Conservation (phyloP, 2,329 filamentous ascomycete genomes). For the Lachnellula hyalina region DNA sequence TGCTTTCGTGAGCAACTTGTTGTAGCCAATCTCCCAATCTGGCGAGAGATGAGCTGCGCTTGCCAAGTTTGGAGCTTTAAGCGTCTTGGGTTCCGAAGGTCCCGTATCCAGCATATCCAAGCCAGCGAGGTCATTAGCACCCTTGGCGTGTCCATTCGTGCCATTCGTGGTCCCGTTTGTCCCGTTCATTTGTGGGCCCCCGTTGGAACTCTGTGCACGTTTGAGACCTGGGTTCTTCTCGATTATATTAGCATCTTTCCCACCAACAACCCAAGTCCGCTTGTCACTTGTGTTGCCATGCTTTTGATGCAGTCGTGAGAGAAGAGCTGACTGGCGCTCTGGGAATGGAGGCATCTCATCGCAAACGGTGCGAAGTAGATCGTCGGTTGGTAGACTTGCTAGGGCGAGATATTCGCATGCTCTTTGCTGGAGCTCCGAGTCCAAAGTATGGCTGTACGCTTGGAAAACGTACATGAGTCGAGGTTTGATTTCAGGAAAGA, state of each 20-base stretch:
- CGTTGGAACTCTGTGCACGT: slow-evolving; percentile 70
- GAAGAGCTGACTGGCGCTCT: slow-evolving; percentile 82
- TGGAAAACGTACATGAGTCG: slow-evolving; percentile 88
- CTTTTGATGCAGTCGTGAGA: slow-evolving; percentile 92
- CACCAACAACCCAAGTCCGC: slow-evolving; percentile 95
- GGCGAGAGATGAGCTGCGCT: slow-evolving; percentile 89
- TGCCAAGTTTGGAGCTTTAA: slow-evolving; percentile 76
- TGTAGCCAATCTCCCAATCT: slow-evolving; percentile 89
- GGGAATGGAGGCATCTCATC: slow-evolving; percentile 99
- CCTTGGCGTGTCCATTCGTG: slow-evolving; percentile 46
- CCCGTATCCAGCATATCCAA: slow-evolving; percentile 68
- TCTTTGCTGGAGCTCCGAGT: slow-evolving; percentile 92
- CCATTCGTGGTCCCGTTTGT: slow-evolving; percentile 44
- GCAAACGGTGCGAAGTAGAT: slow-evolving; percentile 86
- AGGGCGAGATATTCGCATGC: slow-evolving; percentile 92
- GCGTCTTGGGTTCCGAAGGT: slow-evolving; percentile 49
- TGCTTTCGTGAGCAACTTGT: slow-evolving; percentile 68
- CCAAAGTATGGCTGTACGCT: slow-evolving; percentile 87
- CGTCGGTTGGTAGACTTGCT: slow-evolving; percentile 80
- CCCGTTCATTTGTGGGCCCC: slow-evolving; percentile 37
- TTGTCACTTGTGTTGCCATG: slow-evolving; percentile 90
- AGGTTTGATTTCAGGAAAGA: slow-evolving; percentile 97
- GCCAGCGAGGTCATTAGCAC: slow-evolving; percentile 66
- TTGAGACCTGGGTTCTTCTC: slow-evolving; percentile 75
- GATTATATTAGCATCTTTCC: slow-evolving; percentile 87